phyloP scores from a whole-genome alignment of 1,284 basidiomycete species.

The Apiotrichum gracile region DNA sequence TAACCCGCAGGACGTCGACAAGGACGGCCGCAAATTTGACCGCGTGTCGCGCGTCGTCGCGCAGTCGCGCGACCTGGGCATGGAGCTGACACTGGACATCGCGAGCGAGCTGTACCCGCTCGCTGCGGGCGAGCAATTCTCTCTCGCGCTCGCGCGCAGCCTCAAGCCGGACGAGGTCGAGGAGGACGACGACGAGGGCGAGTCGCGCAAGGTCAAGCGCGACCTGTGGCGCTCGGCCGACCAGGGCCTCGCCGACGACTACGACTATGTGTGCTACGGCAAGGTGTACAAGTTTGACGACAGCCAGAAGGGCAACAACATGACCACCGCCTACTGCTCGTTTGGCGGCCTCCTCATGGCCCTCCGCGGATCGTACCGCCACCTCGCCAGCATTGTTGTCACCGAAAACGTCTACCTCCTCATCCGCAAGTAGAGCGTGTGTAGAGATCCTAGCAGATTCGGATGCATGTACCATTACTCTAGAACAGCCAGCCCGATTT shows the following conservation, averaged over 20 bases:
- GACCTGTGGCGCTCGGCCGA: slow-evolving; percentile 70
- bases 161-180: slow-evolving; percentile 59
- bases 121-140: slow-evolving; percentile 63
- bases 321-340: slow-evolving; percentile 79
- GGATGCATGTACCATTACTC: slow-evolving; percentile 18
- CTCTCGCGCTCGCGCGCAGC: slow-evolving; percentile 78
- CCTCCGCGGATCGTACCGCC: slow-evolving; percentile 83
- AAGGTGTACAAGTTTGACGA: slow-evolving; percentile 99
- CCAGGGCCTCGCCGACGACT: slow-evolving; percentile 87
- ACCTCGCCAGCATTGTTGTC: slow-evolving; percentile 85
- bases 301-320: slow-evolving; percentile 55
- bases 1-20: slow-evolving; percentile 57
- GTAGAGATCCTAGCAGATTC: neutral
- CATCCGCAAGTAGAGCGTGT: slow-evolving; percentile 60
- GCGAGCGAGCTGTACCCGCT: slow-evolving; percentile 82
- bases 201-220: slow-evolving; percentile 69
- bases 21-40: slow-evolving; percentile 70
- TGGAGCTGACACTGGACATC: slow-evolving; percentile 85
- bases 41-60: slow-evolving; percentile 80
- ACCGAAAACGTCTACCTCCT: slow-evolving; percentile 89
- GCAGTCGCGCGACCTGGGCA: slow-evolving; percentile 77
- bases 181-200: slow-evolving; percentile 44
- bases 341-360: slow-evolving; percentile 97
- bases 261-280: slow-evolving; percentile 99
- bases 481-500: neutral